These are phyloP conservation scores for Plantago ovata DNA, from an alignment of 257 asterid species.

Conservation along the genomic window DNA sequence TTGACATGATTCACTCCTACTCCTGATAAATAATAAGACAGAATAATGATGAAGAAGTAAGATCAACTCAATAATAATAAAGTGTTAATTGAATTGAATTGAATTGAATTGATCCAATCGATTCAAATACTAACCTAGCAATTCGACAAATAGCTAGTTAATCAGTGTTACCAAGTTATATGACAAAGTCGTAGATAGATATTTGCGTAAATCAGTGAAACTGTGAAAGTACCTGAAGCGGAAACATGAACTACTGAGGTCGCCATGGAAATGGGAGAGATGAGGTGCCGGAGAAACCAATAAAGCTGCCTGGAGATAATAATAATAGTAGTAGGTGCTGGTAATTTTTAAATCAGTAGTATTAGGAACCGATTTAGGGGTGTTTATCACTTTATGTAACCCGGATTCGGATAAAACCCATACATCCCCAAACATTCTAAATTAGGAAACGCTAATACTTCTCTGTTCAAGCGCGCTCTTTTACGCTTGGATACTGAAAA, in stretches of 20 bases:
- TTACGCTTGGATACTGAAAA: no score
- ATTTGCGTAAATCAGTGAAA: neutral
- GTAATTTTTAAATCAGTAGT: no score
- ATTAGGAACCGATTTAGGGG: no score
- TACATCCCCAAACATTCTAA: no score
- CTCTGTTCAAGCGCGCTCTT: no score
- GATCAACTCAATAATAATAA: slow-evolving; percentile 7
- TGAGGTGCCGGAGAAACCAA: no score
- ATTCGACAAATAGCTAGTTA: neutral
- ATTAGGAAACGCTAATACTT: no score
- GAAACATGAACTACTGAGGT: slow-evolving; percentile 39
- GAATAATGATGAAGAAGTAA: neutral
- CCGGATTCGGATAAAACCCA: no score
- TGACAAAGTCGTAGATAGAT: neutral
- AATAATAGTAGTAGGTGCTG: no score
- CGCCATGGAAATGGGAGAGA: slow-evolving; percentile 38
- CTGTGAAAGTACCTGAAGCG: slow-evolving; percentile 34
- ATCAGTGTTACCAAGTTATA: neutral
- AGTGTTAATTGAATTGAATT: no score
- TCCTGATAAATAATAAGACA: slow-evolving; percentile 31
- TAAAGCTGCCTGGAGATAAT: no score
- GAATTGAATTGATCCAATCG: slow-evolving; percentile 7
- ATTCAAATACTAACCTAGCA: neutral
- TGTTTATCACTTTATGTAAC: no score
- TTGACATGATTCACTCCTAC: slow-evolving; percentile 43